Conservation (phyloP, 129 eudicot species). For the Apium graveolens region DNA sequence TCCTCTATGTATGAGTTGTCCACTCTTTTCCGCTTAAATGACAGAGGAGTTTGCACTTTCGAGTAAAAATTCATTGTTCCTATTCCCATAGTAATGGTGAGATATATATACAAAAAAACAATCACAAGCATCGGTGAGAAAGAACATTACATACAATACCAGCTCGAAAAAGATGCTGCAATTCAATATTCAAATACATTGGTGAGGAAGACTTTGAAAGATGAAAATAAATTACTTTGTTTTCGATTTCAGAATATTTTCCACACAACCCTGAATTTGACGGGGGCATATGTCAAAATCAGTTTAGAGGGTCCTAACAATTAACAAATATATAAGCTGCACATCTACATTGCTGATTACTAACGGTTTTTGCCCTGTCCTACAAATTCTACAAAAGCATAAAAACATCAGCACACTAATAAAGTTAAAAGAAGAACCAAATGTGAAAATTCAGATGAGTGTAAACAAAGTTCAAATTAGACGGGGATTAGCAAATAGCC, state of each 20-base stretch:
- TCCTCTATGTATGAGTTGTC: constrained; percentile 6
- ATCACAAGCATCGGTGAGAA: neutral
- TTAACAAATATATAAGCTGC: no score
- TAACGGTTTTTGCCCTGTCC: neutral
- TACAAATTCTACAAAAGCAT: neutral
- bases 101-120: neutral
- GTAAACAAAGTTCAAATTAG: neutral
- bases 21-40: neutral
- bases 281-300: no score
- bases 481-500: neutral
- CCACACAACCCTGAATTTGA: neutral
- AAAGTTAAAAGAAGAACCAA: neutral
- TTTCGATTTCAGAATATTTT: neutral
- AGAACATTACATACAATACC: neutral
- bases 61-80: neutral
- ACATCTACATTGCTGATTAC: neutral
- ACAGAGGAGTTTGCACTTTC: neutral
- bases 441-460: neutral
- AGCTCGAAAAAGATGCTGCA: neutral
- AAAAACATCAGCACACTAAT: neutral
- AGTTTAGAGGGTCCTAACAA: no score
- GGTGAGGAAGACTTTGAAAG: neutral
- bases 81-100: neutral
- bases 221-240: neutral
- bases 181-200: neutral